phyloP scores from a whole-genome alignment of 139 green algal species.

The Penium margaritaceum region DNA sequence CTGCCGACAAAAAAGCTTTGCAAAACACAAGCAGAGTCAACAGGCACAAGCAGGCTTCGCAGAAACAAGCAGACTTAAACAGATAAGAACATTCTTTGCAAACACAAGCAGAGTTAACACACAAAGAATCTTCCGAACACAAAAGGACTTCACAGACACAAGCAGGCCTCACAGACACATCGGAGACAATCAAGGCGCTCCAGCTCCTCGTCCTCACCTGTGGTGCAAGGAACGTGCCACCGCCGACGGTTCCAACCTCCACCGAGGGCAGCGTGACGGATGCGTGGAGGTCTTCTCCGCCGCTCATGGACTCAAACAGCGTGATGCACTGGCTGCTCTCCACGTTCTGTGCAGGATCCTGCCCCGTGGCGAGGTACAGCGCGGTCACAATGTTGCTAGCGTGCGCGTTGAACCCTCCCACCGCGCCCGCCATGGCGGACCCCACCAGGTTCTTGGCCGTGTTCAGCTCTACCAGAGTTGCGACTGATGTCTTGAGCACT shows the following conservation, averaged over 20 bases:
- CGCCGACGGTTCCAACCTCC: conserved; percentile 42
- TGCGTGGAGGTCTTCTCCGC: conserved; percentile 27
- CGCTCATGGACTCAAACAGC: conserved; percentile 32
- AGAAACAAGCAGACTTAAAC: no score
- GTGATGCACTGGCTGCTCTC: conserved; percentile 43
- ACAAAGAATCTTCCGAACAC: no score
- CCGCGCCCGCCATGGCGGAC: conserved; percentile 35
- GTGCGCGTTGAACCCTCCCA: conserved; percentile 47
- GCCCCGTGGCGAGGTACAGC: conserved; percentile 40
- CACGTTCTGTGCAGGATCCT: conserved; percentile 44
- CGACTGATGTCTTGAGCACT: conserved; percentile 36
- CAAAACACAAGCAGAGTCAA: no score
- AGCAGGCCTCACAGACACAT: no score
- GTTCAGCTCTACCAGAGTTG: conserved; percentile 38
- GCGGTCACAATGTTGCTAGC: conserved; percentile 43
- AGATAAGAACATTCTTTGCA: no score
- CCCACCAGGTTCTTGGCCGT: conserved; percentile 44
- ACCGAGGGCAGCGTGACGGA: conserved; percentile 41
- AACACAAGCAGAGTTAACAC: no score
- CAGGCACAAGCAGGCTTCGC: no score
- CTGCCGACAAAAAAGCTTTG: no score
- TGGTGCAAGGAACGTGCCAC: conserved; percentile 27
- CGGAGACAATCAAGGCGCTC: no score
- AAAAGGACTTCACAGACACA: no score
- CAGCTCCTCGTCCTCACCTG: no score